Evolutionary conservation across 139 green algal species (phyloP).

Genomic region (Chlorella sp.): DNA sequence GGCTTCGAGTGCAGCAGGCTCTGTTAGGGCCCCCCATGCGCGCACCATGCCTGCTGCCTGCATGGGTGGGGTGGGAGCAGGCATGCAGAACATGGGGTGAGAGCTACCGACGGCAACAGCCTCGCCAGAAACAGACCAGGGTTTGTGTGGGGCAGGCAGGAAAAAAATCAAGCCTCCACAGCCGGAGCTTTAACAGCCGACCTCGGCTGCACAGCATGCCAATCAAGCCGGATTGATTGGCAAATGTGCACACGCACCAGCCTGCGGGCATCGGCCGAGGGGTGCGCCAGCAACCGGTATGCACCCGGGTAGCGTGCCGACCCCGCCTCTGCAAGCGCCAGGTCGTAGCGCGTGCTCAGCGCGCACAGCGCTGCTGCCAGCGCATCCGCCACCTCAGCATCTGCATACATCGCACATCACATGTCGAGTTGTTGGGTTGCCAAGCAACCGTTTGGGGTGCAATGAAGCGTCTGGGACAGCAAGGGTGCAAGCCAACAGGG

Average conservation of each 20-base stretch:
- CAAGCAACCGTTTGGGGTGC: not conserved
- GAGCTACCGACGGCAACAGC: not conserved
- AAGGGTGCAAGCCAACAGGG: not conserved
- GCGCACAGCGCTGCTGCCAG: slow-evolving; percentile 40
- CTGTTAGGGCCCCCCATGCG: slow-evolving; percentile 21
- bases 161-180: too few relatives aligned
- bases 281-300: slow-evolving; percentile 47
- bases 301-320: slow-evolving; percentile 41
- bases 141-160: too few relatives aligned
- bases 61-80: not conserved
- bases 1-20: slow-evolving; percentile 4
- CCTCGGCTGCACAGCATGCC: too few relatives aligned
- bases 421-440: not conserved
- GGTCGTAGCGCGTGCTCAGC: slow-evolving; percentile 40
- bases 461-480: not conserved
- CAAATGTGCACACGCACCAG: slow-evolving; percentile 40
- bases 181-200: too few relatives aligned
- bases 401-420: not conserved
- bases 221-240: too few relatives aligned
- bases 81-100: not conserved
- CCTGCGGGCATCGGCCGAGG: slow-evolving; percentile 16
- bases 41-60: slow-evolving; percentile 42
- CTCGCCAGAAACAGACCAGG: not conserved
- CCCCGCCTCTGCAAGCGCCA: slow-evolving; percentile 33
- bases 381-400: slow-evolving; percentile 34